Percentiles rank a stretch among this genome's conserved stretches.
Evolutionary conservation across 352 stramenopile species (phyloP).

Genomic region (Phytophthora pseudosyringae): DNA sequence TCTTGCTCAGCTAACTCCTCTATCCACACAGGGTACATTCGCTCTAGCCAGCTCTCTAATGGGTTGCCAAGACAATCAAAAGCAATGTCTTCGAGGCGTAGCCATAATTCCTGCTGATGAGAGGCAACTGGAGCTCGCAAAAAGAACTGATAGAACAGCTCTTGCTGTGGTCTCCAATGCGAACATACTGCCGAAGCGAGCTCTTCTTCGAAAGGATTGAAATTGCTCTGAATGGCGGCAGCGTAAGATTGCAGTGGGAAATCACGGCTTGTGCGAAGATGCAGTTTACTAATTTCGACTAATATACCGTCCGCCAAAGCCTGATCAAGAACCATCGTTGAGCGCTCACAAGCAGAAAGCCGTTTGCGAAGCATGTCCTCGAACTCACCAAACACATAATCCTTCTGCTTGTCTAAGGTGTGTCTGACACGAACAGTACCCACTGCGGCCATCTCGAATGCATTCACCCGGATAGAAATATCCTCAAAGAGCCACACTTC

Average conservation of each 20-base stretch:
- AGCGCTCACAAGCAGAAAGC: slow-evolving; percentile 39
- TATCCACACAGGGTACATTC: slow-evolving; percentile 77
- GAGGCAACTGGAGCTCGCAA: slow-evolving; percentile 42
- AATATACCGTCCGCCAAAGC: slow-evolving; percentile 58
- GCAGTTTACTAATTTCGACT: slow-evolving; percentile 56
- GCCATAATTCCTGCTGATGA: slow-evolving; percentile 50
- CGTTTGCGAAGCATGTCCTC: slow-evolving; percentile 62
- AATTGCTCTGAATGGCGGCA: slow-evolving; percentile 29
- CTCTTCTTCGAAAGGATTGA: slow-evolving; percentile 41
- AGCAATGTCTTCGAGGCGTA: slow-evolving; percentile 50
- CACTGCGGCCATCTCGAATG: slow-evolving; percentile 48
- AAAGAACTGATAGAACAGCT: slow-evolving; percentile 73
- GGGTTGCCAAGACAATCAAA: slow-evolving; percentile 57
- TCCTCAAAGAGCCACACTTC: slow-evolving; percentile 71
- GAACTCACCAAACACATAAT: slow-evolving; percentile 81
- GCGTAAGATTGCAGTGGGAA: slow-evolving; percentile 47
- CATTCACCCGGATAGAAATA: slow-evolving; percentile 51
- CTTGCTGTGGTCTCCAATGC: slow-evolving; percentile 70
- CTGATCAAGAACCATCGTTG: slow-evolving; percentile 12
- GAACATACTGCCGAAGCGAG: slow-evolving; percentile 29
- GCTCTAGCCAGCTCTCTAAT: slow-evolving; percentile 74
- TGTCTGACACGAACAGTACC: slow-evolving; percentile 52
- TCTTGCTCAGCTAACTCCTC: slow-evolving; percentile 73
- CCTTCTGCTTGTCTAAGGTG: slow-evolving; percentile 49
- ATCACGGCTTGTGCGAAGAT: slow-evolving; percentile 39